phyloP scores from a whole-genome alignment of 306 rosid genomes.

The Crotalaria pallida region DNA sequence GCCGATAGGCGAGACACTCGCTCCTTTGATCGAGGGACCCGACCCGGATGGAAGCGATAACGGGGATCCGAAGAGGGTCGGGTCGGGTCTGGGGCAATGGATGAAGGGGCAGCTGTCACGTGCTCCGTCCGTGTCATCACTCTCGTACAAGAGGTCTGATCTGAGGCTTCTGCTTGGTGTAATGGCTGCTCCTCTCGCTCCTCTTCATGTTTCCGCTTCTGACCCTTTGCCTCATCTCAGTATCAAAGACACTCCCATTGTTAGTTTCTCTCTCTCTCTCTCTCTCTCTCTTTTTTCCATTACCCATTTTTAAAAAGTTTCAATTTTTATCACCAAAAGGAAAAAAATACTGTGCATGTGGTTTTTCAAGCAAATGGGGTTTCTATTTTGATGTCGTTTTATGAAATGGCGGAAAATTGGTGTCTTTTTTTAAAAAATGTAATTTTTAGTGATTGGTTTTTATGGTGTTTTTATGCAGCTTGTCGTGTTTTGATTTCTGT shows the following conservation, averaged over 20 bases:
- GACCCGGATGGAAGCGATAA: constrained; percentile 62
- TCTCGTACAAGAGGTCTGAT: constrained; percentile 72
- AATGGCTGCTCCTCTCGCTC: constrained; percentile 96
- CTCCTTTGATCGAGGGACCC: constrained; percentile 87
- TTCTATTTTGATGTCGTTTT: background rate
- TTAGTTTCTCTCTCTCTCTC: too few species aligned
- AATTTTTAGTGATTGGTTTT: background rate
- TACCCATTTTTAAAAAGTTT: background rate
- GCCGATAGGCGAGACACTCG: constrained; percentile 65
- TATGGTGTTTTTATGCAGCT: constrained; percentile 6
- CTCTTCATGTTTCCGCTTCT: constrained; percentile 64
- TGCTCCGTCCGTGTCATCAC: constrained; percentile 53
- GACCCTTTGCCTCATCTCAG: constrained; percentile 91
- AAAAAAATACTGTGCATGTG: too few species aligned
- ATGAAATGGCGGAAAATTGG: background rate
- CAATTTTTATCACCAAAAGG: too few species aligned
- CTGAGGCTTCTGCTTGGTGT: constrained; percentile 89
- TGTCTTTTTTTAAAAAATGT: too few species aligned
- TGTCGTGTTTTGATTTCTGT: constrained; percentile 13
- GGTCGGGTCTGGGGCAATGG: constrained; percentile 89
- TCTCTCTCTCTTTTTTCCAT: background rate
- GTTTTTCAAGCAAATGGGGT: background rate
- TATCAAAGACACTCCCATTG: constrained; percentile 93
- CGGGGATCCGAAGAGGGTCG: constrained; percentile 61
- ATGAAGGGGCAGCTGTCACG: constrained; percentile 82